Conservation (phyloP, 441 rosid species). For the Brassica hybrid region DNA sequence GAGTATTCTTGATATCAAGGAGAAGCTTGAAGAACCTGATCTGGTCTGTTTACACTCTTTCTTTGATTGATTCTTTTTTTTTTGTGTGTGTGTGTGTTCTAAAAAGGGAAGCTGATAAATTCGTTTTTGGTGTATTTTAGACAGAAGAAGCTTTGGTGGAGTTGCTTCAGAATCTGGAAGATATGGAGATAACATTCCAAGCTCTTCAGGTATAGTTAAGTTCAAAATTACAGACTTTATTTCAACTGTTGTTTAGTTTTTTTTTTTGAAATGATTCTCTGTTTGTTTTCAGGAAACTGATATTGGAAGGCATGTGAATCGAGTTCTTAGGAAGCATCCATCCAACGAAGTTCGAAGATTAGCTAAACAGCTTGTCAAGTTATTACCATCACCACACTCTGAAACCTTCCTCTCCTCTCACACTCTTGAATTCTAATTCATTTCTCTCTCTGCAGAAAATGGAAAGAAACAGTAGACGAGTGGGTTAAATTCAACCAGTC, state of each 20-base stretch:
- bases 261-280: background rate
- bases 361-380: constrained; percentile 92
- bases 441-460: constrained; percentile 61
- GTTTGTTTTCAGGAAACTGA: constrained; percentile 58
- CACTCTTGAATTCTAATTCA: background rate
- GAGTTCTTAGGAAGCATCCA: constrained; percentile 65
- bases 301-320: constrained; percentile 86
- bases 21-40: constrained; percentile 81
- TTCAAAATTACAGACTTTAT: background rate
- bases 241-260: background rate
- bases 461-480: constrained; percentile 97
- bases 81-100: background rate
- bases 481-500: constrained; percentile 91
- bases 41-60: constrained; percentile 55
- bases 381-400: constrained; percentile 25
- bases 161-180: constrained; percentile 88
- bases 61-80: background rate
- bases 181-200: constrained; percentile 92
- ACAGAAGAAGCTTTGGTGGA: constrained; percentile 84
- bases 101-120: too few species aligned
- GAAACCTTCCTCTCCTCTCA: background rate
- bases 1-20: constrained; percentile 77
- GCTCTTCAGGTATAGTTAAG: constrained; percentile 71
- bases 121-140: constrained; percentile 45
- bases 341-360: constrained; percentile 77